These are phyloP conservation scores for Akanthomyces uredinophilus DNA, from an alignment of 2,329 filamentous ascomycete species.

Conservation along the genomic window DNA sequence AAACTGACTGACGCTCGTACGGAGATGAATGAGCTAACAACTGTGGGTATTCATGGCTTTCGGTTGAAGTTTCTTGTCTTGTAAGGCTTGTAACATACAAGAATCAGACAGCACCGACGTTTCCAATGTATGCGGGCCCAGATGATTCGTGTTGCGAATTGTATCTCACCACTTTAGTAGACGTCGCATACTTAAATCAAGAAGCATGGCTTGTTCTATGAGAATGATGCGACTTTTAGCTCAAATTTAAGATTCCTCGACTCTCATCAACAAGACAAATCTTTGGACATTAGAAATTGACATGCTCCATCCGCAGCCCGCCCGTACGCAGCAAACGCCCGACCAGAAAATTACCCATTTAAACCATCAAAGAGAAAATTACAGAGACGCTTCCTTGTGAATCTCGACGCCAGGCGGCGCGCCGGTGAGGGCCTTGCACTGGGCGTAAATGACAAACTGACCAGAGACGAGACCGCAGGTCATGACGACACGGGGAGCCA, in stretches of 20 bases:
- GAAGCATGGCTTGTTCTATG: background rate
- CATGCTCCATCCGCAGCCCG: background rate
- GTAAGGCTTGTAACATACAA: too few relatives aligned
- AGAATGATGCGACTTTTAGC: background rate
- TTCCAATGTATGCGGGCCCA: too few relatives aligned
- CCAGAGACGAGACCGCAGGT: constrained; percentile 48
- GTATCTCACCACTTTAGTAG: too few relatives aligned
- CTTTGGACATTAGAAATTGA: background rate
- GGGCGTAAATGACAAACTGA: constrained; percentile 52
- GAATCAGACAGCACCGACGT: too few relatives aligned
- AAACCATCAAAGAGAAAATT: background rate
- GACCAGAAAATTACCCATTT: background rate
- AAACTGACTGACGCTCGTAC: too few relatives aligned
- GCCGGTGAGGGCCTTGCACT: constrained; percentile 48
- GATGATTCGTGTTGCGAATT: too few relatives aligned
- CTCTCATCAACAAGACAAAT: background rate
- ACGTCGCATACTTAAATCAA: background rate
- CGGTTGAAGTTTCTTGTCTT: too few relatives aligned
- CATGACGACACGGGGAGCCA: constrained; percentile 49
- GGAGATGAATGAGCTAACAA: too few relatives aligned
- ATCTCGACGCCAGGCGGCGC: constrained; percentile 49
- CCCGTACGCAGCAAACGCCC: constrained; percentile 2
- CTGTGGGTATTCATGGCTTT: too few relatives aligned
- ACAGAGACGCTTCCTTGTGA: constrained; percentile 38
- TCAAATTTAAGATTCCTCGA: background rate